Percentiles rank a stretch among this genome's conserved stretches.
Evolutionary conservation across 2,329 filamentous ascomycete genomes (phyloP).

Genomic region (Trichophyton verrucosum): DNA sequence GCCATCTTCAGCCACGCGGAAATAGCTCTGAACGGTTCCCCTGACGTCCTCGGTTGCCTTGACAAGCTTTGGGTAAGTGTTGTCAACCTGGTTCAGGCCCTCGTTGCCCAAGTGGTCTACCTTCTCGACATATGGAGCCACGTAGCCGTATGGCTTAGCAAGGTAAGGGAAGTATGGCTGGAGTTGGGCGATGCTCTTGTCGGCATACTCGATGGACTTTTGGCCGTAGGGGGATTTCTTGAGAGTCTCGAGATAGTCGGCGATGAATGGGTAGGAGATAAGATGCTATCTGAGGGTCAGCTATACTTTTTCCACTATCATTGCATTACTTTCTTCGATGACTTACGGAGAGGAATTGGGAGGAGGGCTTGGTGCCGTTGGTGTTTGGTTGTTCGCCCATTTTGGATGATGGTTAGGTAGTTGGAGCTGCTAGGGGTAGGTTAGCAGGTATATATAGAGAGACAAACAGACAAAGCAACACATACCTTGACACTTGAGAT

Average conservation of each 20-base stretch:
- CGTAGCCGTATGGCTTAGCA: slow-evolving; percentile 63
- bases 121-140: slow-evolving; percentile 72
- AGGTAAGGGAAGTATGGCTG: slow-evolving; percentile 70
- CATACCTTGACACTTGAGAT: neutral
- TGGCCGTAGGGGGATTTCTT: slow-evolving; percentile 72
- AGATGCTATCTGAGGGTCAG: slow-evolving; percentile 52
- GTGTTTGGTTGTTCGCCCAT: slow-evolving; percentile 35
- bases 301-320: neutral
- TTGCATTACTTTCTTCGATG: neutral
- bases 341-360: slow-evolving; percentile 35
- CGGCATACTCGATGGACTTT: slow-evolving; percentile 64
- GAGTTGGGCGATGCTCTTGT: slow-evolving; percentile 62
- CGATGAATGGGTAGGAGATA: slow-evolving; percentile 69
- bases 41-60: slow-evolving; percentile 62
- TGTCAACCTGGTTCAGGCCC: slow-evolving; percentile 57
- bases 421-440: neutral
- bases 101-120: slow-evolving; percentile 66
- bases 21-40: slow-evolving; percentile 48
- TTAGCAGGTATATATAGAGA: neutral
- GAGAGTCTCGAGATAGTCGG: slow-evolving; percentile 64
- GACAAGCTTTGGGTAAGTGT: slow-evolving; percentile 60
- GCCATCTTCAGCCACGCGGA: slow-evolving; percentile 50
- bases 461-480: neutral
- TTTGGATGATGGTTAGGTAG: slow-evolving; percentile 8
- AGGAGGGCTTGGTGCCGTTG: slow-evolving; percentile 40